phyloP scores from a whole-genome alignment of 139 green algal genomes.

The Coelastrella sp. region DNA sequence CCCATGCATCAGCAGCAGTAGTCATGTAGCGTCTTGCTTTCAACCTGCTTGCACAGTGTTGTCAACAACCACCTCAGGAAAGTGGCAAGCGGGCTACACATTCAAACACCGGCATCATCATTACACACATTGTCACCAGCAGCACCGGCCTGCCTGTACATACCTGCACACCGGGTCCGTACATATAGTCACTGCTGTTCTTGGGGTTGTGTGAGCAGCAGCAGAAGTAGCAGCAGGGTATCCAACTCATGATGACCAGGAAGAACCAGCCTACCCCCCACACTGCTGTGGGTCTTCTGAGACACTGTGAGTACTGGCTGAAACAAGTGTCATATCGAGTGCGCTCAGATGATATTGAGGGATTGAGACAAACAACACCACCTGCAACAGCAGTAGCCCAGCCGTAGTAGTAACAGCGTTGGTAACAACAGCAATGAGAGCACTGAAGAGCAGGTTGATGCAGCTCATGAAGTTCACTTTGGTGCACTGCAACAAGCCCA shows the following conservation, averaged over 20 bases:
- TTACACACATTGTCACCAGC: too few species aligned
- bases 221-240: slow-evolving; percentile 48
- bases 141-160: neutral
- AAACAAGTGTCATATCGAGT: neutral
- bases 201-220: slow-evolving; percentile 29
- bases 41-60: too few species aligned
- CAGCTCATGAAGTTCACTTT: too few species aligned
- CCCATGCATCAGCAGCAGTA: too few species aligned
- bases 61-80: neutral
- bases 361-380: slow-evolving; percentile 9
- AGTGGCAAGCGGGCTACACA: neutral
- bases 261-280: slow-evolving; percentile 36
- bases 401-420: neutral
- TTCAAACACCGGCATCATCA: too few species aligned
- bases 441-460: too few species aligned
- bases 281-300: neutral
- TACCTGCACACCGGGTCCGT: neutral
- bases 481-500: too few species aligned
- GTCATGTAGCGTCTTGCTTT: too few species aligned
- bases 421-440: neutral
- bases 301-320: neutral
- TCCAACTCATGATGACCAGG: slow-evolving; percentile 7
- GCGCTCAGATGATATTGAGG: neutral
- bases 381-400: neutral
- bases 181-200: too few species aligned